phyloP scores from a whole-genome alignment of 116 monocot genomes.

The Papilionanthe hybrid region DNA sequence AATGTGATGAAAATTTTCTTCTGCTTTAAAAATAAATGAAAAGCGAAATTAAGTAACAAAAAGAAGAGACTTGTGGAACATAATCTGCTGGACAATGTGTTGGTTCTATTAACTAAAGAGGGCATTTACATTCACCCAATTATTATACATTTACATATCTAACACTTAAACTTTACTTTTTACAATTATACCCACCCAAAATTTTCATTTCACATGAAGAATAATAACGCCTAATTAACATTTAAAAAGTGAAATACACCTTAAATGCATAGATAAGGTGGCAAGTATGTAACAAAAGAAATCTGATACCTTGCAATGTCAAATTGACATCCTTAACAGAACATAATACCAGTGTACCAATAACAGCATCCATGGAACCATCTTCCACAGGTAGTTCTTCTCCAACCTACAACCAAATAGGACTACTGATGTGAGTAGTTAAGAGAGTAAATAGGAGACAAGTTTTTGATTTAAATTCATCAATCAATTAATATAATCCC shows the following conservation, averaged over 20 bases:
- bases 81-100: neutral
- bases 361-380: conserved; percentile 72
- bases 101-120: too few species aligned
- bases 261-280: too few species aligned
- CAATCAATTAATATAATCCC: too few species aligned
- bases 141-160: too few species aligned
- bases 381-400: conserved; percentile 65
- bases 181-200: too few species aligned
- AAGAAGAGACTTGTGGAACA: neutral
- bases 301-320: conserved; percentile 46
- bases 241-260: too few species aligned
- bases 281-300: neutral
- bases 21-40: neutral
- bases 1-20: neutral
- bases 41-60: neutral
- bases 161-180: neutral
- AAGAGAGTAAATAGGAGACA: too few species aligned
- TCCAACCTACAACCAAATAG: conserved; percentile 40
- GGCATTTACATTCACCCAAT: too few species aligned
- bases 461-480: too few species aligned
- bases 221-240: too few species aligned
- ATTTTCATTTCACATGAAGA: too few species aligned
- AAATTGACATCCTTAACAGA: conserved; percentile 62
- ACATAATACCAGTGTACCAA: conserved; percentile 86
- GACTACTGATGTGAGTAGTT: too few species aligned